Base-by-base conservation (phyloP, 139 green algal genomes). In the Micractinium conductrix region DNA sequence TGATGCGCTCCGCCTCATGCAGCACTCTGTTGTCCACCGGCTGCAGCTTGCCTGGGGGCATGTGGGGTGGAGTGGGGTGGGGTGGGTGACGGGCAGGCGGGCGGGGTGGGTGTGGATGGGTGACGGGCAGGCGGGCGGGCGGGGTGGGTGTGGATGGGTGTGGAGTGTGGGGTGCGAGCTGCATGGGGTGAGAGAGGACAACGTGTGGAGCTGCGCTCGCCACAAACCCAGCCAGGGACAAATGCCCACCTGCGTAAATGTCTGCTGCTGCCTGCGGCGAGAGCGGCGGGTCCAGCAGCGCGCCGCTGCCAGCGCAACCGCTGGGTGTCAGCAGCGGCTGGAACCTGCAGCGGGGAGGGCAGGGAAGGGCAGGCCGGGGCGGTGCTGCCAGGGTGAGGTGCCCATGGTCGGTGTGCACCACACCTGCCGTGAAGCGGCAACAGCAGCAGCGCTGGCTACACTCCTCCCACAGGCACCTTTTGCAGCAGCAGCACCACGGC, bases 1-100 rank as follows among this genome's bases (percentile, higher is more conserved):
- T 74, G 38, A 89, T 78, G 35, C 74, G 45, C 63, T 80, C 73
- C n/a, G 73, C 80, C 58, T 89, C 55, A 4, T 40, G 30, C 53
- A 88, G 40, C 28, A 42, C 42, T 5, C 7, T n/a, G 1, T 10
- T 9, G 14, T 63, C 38, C 19, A 88, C 84, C 0, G 68, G 35
- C 0, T 85, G 68, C 63, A 78, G 37, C 30, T 85, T 45, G 45
- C 80, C 80, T 85, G 80, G 53, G 45, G 12, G 24, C 55, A 21
- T 10, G 48, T 4, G 35, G 71, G n/a, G 45, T 5, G 35, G 37
- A 76, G 70, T 0, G 35, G 68, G 33, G 26, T 8, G 48, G 10
- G 48, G 48, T 58, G n/a, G n/a, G n/a, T n/a, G n/a, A n/a, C n/a
- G n/a, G n/a, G n/a, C n/a, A n/a, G n/a, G n/a, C n/a, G n/a, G n/a